A percentile compares a stretch with the other conserved stretches of the same genome.
phyloP scores from a whole-genome alignment of 2,329 filamentous ascomycete species.

The Colletotrichum aenigma region DNA sequence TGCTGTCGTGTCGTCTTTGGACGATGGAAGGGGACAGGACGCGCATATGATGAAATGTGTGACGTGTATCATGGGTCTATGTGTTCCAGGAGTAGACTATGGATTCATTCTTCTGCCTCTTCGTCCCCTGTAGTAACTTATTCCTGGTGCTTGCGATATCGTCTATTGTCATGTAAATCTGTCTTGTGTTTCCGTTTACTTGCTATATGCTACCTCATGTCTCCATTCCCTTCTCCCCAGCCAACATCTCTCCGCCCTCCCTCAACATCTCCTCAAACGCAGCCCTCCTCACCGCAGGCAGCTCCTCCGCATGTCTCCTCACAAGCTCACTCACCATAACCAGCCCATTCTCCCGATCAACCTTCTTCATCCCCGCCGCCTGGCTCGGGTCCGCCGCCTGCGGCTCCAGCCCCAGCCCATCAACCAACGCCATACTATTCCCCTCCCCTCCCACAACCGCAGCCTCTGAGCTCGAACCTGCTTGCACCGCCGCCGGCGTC shows the following conservation, averaged over 20 bases:
- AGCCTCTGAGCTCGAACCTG: not conserved
- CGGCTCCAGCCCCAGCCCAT: slow-evolving; percentile 46
- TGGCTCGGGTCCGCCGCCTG: slow-evolving; percentile 50
- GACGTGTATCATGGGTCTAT: slow-evolving; percentile 17
- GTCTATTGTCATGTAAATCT: not conserved
- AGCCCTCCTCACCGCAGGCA: slow-evolving; percentile 41
- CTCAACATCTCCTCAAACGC: slow-evolving; percentile 54
- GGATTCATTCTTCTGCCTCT: slow-evolving; percentile 2
- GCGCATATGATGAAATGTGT: slow-evolving; percentile 9
- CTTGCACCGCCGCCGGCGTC: not conserved
- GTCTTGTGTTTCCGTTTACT: not conserved
- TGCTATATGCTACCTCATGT: not conserved
- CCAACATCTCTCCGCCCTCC: slow-evolving; percentile 53
- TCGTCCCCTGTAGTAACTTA: not conserved
- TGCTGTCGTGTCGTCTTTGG: not conserved
- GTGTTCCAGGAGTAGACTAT: slow-evolving; percentile 14
- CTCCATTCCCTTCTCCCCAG: slow-evolving; percentile 25
- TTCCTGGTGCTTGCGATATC: not conserved
- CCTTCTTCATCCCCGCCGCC: slow-evolving; percentile 48
- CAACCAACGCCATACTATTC: slow-evolving; percentile 26
- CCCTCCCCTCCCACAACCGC: not conserved
- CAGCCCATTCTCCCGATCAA: slow-evolving; percentile 66
- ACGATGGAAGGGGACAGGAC: not conserved
- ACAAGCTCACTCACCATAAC: slow-evolving; percentile 62
- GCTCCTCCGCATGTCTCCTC: slow-evolving; percentile 42